Conservation (phyloP, 805 yeast genomes). For the Yamadazyma philogaea region DNA sequence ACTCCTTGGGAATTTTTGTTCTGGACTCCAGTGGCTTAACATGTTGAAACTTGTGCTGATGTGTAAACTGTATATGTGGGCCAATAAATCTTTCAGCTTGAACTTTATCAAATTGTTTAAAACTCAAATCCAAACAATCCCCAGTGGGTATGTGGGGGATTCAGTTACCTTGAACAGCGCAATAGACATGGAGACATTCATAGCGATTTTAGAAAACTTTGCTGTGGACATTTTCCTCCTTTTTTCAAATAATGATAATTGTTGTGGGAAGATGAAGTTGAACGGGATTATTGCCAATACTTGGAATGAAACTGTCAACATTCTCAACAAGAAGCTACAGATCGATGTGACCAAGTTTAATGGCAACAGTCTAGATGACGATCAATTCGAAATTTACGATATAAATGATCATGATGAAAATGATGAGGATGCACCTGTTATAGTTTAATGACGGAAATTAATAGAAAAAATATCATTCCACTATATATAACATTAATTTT, state of each 20-base stretch:
- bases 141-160: slow-evolving; percentile 38
- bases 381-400: slow-evolving; percentile 25
- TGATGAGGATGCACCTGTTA: slow-evolving; percentile 29
- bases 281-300: slow-evolving; percentile 15
- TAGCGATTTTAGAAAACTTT: slow-evolving; percentile 21
- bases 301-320: slow-evolving; percentile 18
- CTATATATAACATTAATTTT: neutral
- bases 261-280: slow-evolving; percentile 21
- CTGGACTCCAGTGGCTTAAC: slow-evolving; percentile 62
- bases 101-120: slow-evolving; percentile 29
- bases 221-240: slow-evolving; percentile 13
- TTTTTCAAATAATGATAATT: slow-evolving; percentile 5
- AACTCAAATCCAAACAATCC: slow-evolving; percentile 38
- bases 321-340: slow-evolving; percentile 11
- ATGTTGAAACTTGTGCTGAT: slow-evolving; percentile 43
- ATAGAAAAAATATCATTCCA: too few relatives aligned
- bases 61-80: slow-evolving; percentile 18
- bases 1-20: slow-evolving; percentile 60
- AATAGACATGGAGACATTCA: slow-evolving; percentile 18
- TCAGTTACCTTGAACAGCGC: slow-evolving; percentile 17
- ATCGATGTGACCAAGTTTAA: slow-evolving; percentile 13
- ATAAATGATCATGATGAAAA: slow-evolving; percentile 19
- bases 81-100: slow-evolving; percentile 22
- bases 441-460: too few relatives aligned
- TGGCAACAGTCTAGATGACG: slow-evolving; percentile 14